Evolutionary conservation across 2,329 filamentous ascomycete species (phyloP), one percentile per base, ranked within the genome.

Genomic region (Aspergillus japonicus): DNA sequence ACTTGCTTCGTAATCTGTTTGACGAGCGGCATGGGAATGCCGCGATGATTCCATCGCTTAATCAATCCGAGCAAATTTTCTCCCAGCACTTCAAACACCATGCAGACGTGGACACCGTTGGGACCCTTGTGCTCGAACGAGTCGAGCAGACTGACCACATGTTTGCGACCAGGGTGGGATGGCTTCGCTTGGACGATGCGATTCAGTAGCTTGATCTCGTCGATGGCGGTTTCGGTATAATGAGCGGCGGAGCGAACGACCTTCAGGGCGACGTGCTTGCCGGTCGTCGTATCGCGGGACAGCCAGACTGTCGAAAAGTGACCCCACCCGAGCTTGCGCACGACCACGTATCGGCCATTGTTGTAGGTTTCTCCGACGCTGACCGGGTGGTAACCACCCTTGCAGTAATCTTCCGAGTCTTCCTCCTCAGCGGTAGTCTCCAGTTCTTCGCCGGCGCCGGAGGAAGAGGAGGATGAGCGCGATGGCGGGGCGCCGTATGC

Each of bases 1-100:
- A 98, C 95, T 79, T 99, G 95, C 78, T 98, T 98, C 31, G 95
- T 96, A 77, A 99, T 99, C 77, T 98, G 95, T 82, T 97, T 97
- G 74, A 98, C 95, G 14, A 99, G 84, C 16, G 91, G 86, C 88
- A 96, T 96, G 48, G 95, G 95, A 60, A 99, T 98, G 52, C 95
- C 95, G 62, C 95, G 87, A 76, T 98, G 95, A 75, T 98, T 97
- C 93, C 94, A 98, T 70, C 91, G 88, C 85, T 98, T 98, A 83
- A 99, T 97, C 73, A 99, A 79, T 26, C 95, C 94, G 56, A 98
- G 81, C 64, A 98, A 79, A 73, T 98, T 98, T 83, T 98, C 93
- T 56, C 95, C 95, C 58, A 99, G 79, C 3, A 99, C 95, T 77
- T 99, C 95, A 70, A 99, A 99, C 7, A 99, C 95, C 94, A 99